These are phyloP conservation scores for Infundibulicybe gibba DNA, from an alignment of 768 basidiomycete species.

Conservation along the genomic window DNA sequence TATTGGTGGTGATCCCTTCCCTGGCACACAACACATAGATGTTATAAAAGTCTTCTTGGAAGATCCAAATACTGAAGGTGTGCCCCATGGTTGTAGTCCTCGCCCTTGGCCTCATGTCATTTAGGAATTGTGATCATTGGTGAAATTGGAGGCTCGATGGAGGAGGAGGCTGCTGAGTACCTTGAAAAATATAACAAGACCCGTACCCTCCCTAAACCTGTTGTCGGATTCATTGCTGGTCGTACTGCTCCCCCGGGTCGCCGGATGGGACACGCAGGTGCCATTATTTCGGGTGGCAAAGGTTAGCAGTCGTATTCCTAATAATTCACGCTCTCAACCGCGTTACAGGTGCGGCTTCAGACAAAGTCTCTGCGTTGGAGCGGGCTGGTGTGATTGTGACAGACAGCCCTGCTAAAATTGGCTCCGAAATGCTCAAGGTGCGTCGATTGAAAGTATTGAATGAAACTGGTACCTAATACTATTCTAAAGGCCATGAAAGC, in stretches of 20 bases:
- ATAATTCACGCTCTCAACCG: slow-evolving; percentile 1
- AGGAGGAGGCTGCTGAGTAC: slow-evolving; percentile 98
- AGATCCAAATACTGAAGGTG: slow-evolving; percentile 91
- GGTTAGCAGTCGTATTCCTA: slow-evolving; percentile 39
- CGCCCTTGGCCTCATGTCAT: slow-evolving; percentile 1
- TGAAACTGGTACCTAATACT: slow-evolving; percentile 4
- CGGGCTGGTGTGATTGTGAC: slow-evolving; percentile 92
- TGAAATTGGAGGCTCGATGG: slow-evolving; percentile 99
- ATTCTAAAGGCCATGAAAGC: slow-evolving; percentile 68
- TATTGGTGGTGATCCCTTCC: slow-evolving; percentile 97
- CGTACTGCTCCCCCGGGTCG: slow-evolving; percentile 96
- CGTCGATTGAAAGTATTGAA: slow-evolving; percentile 11
- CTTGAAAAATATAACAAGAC: slow-evolving; percentile 92
- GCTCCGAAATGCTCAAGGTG: slow-evolving; percentile 84
- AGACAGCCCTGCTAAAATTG: slow-evolving; percentile 94
- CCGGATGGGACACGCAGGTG: slow-evolving; percentile 98
- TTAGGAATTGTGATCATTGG: slow-evolving; percentile 95
- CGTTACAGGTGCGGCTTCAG: slow-evolving; percentile 72
- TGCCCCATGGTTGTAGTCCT: slow-evolving; percentile 10
- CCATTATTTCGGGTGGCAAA: slow-evolving; percentile 97
- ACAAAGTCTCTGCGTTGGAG: slow-evolving; percentile 91
- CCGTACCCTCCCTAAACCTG: slow-evolving; percentile 83
- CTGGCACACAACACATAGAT: slow-evolving; percentile 93
- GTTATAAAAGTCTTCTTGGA: slow-evolving; percentile 95
- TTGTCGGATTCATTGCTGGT: slow-evolving; percentile 97